Evolutionary conservation across 2,329 filamentous ascomycete genomes (phyloP).

Genomic region (Pseudogymnoascus sp.): DNA sequence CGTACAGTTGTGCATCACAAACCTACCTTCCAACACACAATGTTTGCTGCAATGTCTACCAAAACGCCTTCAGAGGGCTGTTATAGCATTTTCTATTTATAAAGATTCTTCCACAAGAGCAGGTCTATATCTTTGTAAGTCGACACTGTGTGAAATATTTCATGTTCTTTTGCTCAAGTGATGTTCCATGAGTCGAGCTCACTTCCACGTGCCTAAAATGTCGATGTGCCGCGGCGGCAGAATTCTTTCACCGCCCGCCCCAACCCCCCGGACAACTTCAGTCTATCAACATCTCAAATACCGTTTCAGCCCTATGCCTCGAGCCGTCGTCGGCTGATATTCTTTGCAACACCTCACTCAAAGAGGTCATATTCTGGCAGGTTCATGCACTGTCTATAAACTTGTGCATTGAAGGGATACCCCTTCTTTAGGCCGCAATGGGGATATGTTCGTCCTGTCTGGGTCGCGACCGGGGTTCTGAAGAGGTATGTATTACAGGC

Average conservation of each 20-base stretch:
- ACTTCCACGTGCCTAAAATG: not conserved
- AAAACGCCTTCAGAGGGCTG: not conserved
- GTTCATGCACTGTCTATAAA: not conserved
- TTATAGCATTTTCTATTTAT: not conserved
- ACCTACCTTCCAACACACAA: not conserved
- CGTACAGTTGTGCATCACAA: not conserved
- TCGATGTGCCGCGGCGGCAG: not conserved
- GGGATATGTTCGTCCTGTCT: constrained; percentile 54
- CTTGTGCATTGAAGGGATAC: not conserved
- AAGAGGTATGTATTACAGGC: constrained; percentile 39
- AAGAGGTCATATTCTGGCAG: not conserved
- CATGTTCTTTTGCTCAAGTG: not conserved
- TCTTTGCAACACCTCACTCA: constrained; percentile 3
- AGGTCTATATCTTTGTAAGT: not conserved
- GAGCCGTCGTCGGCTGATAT: not conserved
- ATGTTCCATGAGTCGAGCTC: not conserved
- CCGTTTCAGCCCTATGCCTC: not conserved
- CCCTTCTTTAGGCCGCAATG: constrained; percentile 33
- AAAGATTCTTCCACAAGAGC: not conserved
- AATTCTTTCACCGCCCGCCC: not conserved
- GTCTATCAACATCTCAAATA: not conserved
- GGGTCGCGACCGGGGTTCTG: constrained; percentile 41
- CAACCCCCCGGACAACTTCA: not conserved
- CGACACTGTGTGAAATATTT: not conserved
- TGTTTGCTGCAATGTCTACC: not conserved